Base-by-base conservation (phyloP, 305 asterid species). In the Rubia peregrina region DNA sequence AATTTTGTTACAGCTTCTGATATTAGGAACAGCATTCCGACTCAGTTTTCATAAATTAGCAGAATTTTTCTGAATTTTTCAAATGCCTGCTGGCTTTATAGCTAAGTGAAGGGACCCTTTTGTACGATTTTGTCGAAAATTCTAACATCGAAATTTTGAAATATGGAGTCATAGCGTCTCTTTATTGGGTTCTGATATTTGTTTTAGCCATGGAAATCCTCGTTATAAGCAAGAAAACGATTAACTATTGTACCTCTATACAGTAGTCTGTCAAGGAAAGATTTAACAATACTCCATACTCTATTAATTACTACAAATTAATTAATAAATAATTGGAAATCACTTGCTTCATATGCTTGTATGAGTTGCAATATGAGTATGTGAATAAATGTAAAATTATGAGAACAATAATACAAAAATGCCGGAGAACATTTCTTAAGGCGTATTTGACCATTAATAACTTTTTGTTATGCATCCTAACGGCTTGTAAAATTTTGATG, bases 151-250 rank as follows among this genome's bases (percentile, higher is more conserved):
- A 6, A 49, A 49, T 5, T 51, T 51, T 51, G 22, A 51, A 17
- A 0, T 51, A 16, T 51, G 57, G 16, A 51, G 16, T 51, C 6
- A 5, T 16, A 13, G 17, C 57, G 1, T 16, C 9, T 51, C 57
- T 51, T 51, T 51, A 51, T 51, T 51, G 57, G 57, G 57, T 51
- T 51, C n/a, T 70, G 51, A 40, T 70, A 22, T 41, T 42, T 57
- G 36, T 26, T 40, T 30, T 59, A 53, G 73, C 22, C 5, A 48
- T 57, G 57, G 26, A 57, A 57, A 68, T 56, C 62, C 56, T 70
- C 42, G 55, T 40, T 56, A 19, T 17, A 70, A 56, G 21, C 22
- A 12, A 21, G 49, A 19, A 8, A 2, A 7, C 9, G 8, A 12
- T 11, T 6, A 21, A 21, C 5, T 17, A 21, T 19, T 19, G 12